Evolutionary conservation across 257 asterid genomes (phyloP).

Genomic region (Misopates orontium): DNA sequence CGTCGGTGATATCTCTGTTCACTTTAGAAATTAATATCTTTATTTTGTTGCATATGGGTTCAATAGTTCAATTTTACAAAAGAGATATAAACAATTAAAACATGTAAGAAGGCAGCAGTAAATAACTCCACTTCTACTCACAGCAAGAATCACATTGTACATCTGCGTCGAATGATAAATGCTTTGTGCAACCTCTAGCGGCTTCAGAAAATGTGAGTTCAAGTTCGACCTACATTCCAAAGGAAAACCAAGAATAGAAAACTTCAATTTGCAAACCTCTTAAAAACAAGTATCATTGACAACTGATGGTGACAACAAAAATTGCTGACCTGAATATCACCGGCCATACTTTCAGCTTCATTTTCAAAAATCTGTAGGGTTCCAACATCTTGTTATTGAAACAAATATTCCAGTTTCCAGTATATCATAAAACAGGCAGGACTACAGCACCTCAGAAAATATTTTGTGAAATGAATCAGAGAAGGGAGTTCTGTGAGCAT

Average conservation of each 20-base stretch:
- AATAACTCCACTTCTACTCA: constrained; percentile 46
- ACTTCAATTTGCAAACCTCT: constrained; percentile 22
- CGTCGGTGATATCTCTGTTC: too few species aligned
- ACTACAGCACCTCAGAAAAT: constrained; percentile 76
- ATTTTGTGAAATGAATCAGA: constrained; percentile 81
- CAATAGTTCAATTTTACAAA: constrained; percentile 1
- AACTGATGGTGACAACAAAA: constrained; percentile 23
- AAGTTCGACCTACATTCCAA: constrained; percentile 68
- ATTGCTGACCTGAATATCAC: constrained; percentile 65
- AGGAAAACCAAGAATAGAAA: constrained; percentile 1
- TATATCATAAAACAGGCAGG: constrained; percentile 16
- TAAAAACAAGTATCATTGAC: constrained; percentile 20
- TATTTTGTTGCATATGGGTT: background rate
- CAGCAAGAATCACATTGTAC: constrained; percentile 88
- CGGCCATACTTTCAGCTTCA: constrained; percentile 47
- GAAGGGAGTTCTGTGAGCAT: constrained; percentile 51
- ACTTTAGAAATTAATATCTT: too few species aligned
- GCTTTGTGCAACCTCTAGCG: constrained; percentile 82
- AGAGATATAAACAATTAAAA: constrained; percentile 12
- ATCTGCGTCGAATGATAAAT: constrained; percentile 75
- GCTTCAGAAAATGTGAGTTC: constrained; percentile 84
- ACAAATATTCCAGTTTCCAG: constrained; percentile 8
- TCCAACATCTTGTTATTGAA: constrained; percentile 20
- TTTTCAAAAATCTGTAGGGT: constrained; percentile 73
- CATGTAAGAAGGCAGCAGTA: constrained; percentile 13